phyloP scores from a whole-genome alignment of 2,329 filamentous ascomycete genomes.

The Fusarium succisae region DNA sequence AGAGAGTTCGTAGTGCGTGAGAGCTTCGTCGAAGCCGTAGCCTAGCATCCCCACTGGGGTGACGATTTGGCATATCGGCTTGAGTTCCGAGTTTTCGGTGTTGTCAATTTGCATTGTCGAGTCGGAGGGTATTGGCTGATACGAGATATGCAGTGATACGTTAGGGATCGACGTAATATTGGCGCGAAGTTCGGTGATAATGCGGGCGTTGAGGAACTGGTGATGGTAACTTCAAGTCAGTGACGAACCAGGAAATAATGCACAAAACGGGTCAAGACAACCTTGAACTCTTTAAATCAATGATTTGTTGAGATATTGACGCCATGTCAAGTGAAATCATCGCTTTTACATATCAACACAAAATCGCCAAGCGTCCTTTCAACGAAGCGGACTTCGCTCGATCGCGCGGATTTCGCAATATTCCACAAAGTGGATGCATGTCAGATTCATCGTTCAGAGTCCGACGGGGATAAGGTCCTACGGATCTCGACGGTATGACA shows the following conservation, averaged over 20 bases:
- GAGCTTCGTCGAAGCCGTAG: conserved; percentile 55
- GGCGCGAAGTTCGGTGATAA: background rate
- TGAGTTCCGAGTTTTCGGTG: background rate
- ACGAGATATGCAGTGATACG: background rate
- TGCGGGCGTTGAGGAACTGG: too few species aligned
- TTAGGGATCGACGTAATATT: background rate
- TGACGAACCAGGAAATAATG: fast-evolving
- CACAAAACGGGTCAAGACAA: fast-evolving
- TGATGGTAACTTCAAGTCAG: fast-evolving
- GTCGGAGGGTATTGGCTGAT: too few species aligned
- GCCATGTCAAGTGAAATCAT: background rate
- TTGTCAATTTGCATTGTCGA: background rate
- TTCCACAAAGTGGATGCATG: background rate
- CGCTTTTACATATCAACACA: background rate
- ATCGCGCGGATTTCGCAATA: background rate
- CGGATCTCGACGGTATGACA: background rate
- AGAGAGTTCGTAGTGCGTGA: conserved; percentile 40
- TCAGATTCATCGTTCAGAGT: background rate
- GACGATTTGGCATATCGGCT: conserved; percentile 46
- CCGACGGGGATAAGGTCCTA: conserved; percentile 5
- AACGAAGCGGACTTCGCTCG: background rate
- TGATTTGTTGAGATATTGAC: fast-evolving
- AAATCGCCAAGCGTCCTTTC: background rate
- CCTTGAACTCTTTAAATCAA: fast-evolving
- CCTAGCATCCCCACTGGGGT: conserved; percentile 61